Evolutionary conservation across 2,329 filamentous ascomycete species (phyloP).

Genomic region (Myriosclerotinia scirpicola): DNA sequence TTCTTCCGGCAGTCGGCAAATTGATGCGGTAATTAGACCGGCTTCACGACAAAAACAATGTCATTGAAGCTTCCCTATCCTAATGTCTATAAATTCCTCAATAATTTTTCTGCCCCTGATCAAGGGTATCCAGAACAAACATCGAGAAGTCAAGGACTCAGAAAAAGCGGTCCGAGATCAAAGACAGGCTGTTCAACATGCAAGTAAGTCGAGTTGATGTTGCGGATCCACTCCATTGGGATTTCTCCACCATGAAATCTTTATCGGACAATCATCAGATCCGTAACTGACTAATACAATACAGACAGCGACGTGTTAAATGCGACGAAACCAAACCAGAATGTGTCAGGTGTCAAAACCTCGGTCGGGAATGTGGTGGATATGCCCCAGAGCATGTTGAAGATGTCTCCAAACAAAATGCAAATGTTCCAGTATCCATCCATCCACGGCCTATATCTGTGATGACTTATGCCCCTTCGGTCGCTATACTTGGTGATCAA

Average conservation of each 20-base stretch:
- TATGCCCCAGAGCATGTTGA: conserved; percentile 38
- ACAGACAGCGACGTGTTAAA: conserved; percentile 41
- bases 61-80: conserved; percentile 40
- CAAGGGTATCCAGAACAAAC: conserved; percentile 39
- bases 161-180: conserved; percentile 40
- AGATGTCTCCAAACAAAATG: conserved; percentile 33
- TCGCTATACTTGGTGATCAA: conserved; percentile 36
- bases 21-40: conserved; percentile 27
- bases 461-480: conserved; percentile 37
- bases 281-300: conserved; percentile 26
- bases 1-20: conserved; percentile 21
- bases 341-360: conserved; percentile 40
- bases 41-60: conserved; percentile 35
- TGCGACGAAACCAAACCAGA: conserved; percentile 41
- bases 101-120: conserved; percentile 39
- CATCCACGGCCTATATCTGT: conserved; percentile 39
- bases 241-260: conserved; percentile 15
- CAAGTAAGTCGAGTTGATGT: conserved; percentile 36
- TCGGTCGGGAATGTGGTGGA: conserved; percentile 41
- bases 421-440: conserved; percentile 34
- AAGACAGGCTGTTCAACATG: conserved; percentile 41
- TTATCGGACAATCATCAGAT: conserved; percentile 14
- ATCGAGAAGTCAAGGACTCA: conserved; percentile 39
- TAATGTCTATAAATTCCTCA: conserved; percentile 42
- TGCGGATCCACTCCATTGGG: conserved; percentile 11